These are phyloP conservation scores for Russula abietina DNA, from an alignment of 768 basidiomycete species.

Conservation along the genomic window DNA sequence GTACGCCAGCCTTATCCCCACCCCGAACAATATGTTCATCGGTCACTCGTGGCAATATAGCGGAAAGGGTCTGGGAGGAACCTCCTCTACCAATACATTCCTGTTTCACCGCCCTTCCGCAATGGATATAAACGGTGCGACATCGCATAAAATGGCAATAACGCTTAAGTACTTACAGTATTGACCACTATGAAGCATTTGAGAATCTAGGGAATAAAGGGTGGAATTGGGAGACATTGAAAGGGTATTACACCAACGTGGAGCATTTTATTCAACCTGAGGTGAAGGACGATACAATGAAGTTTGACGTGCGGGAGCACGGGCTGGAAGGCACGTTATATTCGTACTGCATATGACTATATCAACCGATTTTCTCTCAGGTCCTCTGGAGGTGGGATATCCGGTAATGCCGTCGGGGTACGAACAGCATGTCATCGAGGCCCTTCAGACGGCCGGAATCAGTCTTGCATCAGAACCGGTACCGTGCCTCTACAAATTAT, in stretches of 20 bases:
- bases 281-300: not conserved
- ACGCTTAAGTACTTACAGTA: not conserved
- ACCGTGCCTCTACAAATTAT: not conserved
- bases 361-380: not conserved
- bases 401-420: not conserved
- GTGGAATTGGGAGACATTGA: slow-evolving; percentile 27
- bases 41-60: slow-evolving; percentile 2
- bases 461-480: slow-evolving; percentile 6
- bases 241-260: slow-evolving; percentile 22
- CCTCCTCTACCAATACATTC: slow-evolving; percentile 25
- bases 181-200: slow-evolving; percentile 13
- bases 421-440: slow-evolving; percentile 13
- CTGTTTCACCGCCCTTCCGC: slow-evolving; percentile 13
- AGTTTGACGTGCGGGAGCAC: slow-evolving; percentile 15
- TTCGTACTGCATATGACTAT: too few relatives aligned
- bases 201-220: slow-evolving; percentile 27
- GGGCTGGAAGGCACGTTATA: slow-evolving; percentile 7
- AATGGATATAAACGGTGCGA: slow-evolving; percentile 22
- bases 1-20: slow-evolving; percentile 6
- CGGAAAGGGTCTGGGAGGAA: slow-evolving; percentile 29
- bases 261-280: slow-evolving; percentile 19
- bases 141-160: not conserved
- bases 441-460: not conserved
- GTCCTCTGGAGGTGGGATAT: too few relatives aligned
- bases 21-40: not conserved